Base-by-base conservation (phyloP, 2,329 filamentous ascomycete genomes). In the Metarhizium brunneum region DNA sequence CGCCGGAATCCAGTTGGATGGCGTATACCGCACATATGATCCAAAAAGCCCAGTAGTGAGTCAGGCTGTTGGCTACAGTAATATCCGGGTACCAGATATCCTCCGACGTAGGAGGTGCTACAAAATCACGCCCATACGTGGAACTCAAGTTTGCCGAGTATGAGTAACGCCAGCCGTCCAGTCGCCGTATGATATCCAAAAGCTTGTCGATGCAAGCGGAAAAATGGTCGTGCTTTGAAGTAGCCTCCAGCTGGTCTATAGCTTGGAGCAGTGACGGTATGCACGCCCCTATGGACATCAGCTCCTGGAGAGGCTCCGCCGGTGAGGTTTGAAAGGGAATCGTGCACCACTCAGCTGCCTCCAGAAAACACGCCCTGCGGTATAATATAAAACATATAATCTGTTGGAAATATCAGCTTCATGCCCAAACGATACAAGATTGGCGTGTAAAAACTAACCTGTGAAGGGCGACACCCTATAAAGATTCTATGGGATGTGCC, bases 401-500 rank as follows among this genome's bases (percentile, higher is more conserved):
- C 69, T 71, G 45, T 38, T 7, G 32, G 6, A 8, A 7, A 35
- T 11, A 11, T 35, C 32, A 35, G 32, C 32, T 35, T 35, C 3
- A 11, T 35, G 32, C 32, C 32, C 6, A 35, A 11, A 35, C 32
- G 10, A 35, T 7, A 35, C 32, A 35, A 35, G 32, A 35, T 25
- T 4, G 25, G 25, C 16, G 10, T 3, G 32, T 13, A 18, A 16
- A 36, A 3, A 18, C 69, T 43, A 61, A 73, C 72, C 35, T 74
- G 59, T 6, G 71, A 58, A 6, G 73, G 71, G n/a, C 73, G 61
- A 50, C 71, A 71, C 0, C 72, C 73, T 1, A 71, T 61, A 52
- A 74, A 75, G 0, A 75, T 38, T 63, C 64, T 47, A 48, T 75
- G 71, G 0, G 69, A 59, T n/a, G 66, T 56, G 1, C 69, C 71